Evolutionary conservation across 306 rosid species (phyloP).

Genomic region (Parietaria judaica): DNA sequence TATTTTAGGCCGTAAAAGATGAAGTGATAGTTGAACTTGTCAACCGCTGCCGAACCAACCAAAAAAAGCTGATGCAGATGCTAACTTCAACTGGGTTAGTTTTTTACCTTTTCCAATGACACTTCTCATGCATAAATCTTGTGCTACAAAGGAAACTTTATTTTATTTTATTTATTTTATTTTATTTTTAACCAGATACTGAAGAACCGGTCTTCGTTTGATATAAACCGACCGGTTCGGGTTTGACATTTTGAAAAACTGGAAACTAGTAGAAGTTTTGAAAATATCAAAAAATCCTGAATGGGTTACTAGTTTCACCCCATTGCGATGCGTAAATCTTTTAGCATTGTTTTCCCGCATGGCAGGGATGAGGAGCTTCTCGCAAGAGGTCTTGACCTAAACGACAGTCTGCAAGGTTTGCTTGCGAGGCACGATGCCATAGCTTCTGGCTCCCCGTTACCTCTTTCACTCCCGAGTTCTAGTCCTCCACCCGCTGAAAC

Average conservation of each 20-base stretch:
- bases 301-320: no score
- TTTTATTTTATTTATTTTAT: no score
- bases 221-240: no score
- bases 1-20: slow-evolving; percentile 70
- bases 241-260: no score
- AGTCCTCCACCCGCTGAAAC: slow-evolving; percentile 37
- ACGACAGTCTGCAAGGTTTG: slow-evolving; percentile 69
- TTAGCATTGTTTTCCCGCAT: slow-evolving; percentile 13
- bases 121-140: no score
- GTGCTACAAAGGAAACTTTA: no score
- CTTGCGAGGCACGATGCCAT: slow-evolving; percentile 90
- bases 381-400: slow-evolving; percentile 81
- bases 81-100: slow-evolving; percentile 93
- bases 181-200: no score
- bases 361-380: slow-evolving; percentile 94
- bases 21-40: slow-evolving; percentile 88
- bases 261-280: no score
- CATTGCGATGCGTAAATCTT: slow-evolving; percentile 10
- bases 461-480: slow-evolving; percentile 35
- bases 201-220: no score
- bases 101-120: background rate
- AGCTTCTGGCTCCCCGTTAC: slow-evolving; percentile 71
- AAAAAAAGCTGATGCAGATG: slow-evolving; percentile 94
- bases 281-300: no score
- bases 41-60: slow-evolving; percentile 75